Evolutionary conservation across 495 filamentous ascomycete genomes (phyloP), one percentile per base, ranked within the genome.

Genomic region (Xylaria scruposa): DNA sequence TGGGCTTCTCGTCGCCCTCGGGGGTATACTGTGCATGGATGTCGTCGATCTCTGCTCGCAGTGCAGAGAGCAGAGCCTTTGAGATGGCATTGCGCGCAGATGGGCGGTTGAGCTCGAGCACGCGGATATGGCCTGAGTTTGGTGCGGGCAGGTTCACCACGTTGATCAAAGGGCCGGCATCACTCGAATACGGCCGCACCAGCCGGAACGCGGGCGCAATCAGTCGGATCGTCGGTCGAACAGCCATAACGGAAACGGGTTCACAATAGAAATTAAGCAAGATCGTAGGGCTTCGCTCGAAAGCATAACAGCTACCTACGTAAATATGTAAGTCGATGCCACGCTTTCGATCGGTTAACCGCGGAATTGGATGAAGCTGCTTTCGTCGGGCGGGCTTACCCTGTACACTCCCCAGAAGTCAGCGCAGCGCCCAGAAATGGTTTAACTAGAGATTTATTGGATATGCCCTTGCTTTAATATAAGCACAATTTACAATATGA

Each of bases 11-110:
- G 49, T 84, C 78, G 65, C 85, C 85, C 9, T 85, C 81, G n/a
- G 74, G 87, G 9, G 82, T 83, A 56, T 88, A 90, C 76, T 97
- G 93, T 4, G 85, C 81, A 62, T 90, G 86, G 36, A 98, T 87
- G 44, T 86, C 85, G 64, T 89, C 82, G 59, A 98, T 86, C 64
- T 96, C 87, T n/a, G 87, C 80, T 31, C 86, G 83, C 29, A 99
- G 87, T 15, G 90, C 87, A 8, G 86, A 79, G 65, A 99, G 85
- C 42, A 99, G 85, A 47, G 89, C 88, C 60, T 85, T 85, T 0
- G 95, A 98, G 81, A 99, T 92, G 60, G 96, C 94, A 77, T 99
- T 99, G 72, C 94, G 91, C 49, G 94, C 92, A 1, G 86, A 77
- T 3, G 94, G 96, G 15, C 93, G 89, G 81, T 97, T 93, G 73